Conservation (phyloP, 257 asterid species). For the Mentha longifolia region DNA sequence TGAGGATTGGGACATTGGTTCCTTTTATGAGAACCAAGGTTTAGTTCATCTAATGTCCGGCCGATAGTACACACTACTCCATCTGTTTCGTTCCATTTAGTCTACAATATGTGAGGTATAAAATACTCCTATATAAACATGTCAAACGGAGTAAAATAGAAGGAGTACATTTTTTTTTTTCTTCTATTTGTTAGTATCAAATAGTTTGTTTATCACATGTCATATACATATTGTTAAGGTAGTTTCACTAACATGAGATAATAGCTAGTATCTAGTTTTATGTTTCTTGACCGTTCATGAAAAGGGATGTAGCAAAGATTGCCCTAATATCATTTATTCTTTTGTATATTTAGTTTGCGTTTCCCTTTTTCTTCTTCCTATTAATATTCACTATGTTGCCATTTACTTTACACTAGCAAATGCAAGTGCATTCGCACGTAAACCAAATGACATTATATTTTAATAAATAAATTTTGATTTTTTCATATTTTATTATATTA, state of each 20-base stretch:
- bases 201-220: neutral
- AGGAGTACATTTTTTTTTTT: neutral
- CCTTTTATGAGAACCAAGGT: slow-evolving; percentile 77
- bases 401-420: too few relatives aligned
- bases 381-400: too few relatives aligned
- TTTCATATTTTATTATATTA: too few relatives aligned
- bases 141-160: too few relatives aligned
- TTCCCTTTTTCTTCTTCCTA: too few relatives aligned
- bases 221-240: neutral
- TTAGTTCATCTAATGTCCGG: slow-evolving; percentile 72
- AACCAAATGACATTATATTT: too few relatives aligned
- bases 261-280: neutral
- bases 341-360: neutral
- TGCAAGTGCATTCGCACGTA: too few relatives aligned
- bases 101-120: too few relatives aligned
- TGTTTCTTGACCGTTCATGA: slow-evolving; percentile 1
- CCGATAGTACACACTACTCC: slow-evolving; percentile 30
- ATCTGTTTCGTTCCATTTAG: too few relatives aligned
- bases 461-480: too few relatives aligned
- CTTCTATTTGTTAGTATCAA: neutral
- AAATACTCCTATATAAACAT: too few relatives aligned
- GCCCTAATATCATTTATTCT: neutral
- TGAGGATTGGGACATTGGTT: slow-evolving; percentile 86
- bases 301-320: neutral
- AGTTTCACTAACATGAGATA: neutral